phyloP scores from a whole-genome alignment of 2,329 filamentous ascomycete genomes.

The Aspergillus alliaceus region DNA sequence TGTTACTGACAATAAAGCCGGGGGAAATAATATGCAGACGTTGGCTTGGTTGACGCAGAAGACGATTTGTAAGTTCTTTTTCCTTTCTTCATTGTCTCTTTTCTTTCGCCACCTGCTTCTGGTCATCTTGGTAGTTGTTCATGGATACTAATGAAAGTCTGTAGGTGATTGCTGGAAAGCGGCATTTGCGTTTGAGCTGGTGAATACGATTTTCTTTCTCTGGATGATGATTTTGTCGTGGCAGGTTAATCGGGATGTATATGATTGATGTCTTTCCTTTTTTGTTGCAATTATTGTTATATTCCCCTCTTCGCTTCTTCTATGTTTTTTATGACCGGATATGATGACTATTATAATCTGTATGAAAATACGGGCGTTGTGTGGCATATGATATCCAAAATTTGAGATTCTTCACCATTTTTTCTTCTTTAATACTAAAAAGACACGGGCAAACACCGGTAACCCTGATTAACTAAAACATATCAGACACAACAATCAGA shows the following conservation, averaged over 20 bases:
- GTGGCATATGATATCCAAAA: constrained; percentile 1
- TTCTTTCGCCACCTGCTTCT: not conserved
- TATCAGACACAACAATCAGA: not conserved
- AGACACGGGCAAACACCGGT: not conserved
- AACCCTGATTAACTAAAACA: not conserved
- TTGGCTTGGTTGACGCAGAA: constrained; percentile 63
- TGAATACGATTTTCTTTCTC: constrained; percentile 62
- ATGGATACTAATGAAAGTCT: constrained; percentile 12
- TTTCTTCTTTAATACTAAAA: not conserved
- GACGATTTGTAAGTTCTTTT: constrained; percentile 56
- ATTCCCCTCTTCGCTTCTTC: not conserved
- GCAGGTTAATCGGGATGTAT: constrained; percentile 49
- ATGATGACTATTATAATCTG: constrained; percentile 1
- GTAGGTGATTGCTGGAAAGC: constrained; percentile 63
- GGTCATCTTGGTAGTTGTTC: not conserved
- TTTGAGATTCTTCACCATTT: not conserved
- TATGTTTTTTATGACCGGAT: not conserved
- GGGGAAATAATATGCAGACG: constrained; percentile 54
- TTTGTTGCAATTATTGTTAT: not conserved
- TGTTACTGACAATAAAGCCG: constrained; percentile 48
- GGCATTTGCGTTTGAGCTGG: constrained; percentile 63
- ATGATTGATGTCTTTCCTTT: constrained; percentile 13
- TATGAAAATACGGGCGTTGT: not conserved
- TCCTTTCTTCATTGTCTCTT: not conserved
- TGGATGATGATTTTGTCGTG: constrained; percentile 67